Base-by-base conservation (phyloP, 176 grass and related monocot species). In the Saccharum spontaneum region DNA sequence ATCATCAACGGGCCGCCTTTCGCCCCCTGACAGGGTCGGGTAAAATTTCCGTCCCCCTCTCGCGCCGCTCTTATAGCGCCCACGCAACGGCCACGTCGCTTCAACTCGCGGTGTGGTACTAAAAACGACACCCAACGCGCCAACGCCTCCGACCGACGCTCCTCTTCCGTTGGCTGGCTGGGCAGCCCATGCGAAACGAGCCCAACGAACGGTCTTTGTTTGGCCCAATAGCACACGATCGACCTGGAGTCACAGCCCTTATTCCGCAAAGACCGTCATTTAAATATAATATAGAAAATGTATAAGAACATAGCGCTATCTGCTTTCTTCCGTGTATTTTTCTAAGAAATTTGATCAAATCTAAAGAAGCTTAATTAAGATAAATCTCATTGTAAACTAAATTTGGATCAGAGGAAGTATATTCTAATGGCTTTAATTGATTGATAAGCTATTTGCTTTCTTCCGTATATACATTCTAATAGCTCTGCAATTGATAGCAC, bases 1-100 rank as follows among this genome's bases (percentile, higher is more conserved):
- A 90, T 93, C 91, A 90, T 93, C 86, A 74, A 87, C 85, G 82
- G 37, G 91, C 75, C 88, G 82, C 85, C 91, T 88, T 39, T 90
- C 85, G 90, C 82, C 91, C 87, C 91, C 82, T 78, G 74, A 60
- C 86, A 89, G 89, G 85, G 82, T 80, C 79, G 54, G 85, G 82
- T 80, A 26, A 59, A 33, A 0, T 0, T 1, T 4, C 0, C 0
- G 0, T 0, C 0, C 0, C 0, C 0, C 6, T 0, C 54, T 6
- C 63, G 33, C 2, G 52, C 34, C 14, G 2, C 0, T 43, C 41
- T 86, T 86, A 82, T 86, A 90, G 8, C 1, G 3, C 3, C 3
- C 15, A 13, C 7, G 31, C 50, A 7, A 0, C 17, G 2, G 0
- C 4, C 4, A 0, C 7, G 31, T 0, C 33, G 0, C 33, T 1